Conservation (phyloP, 768 basidiomycete species). For the Leccinum truebloodii region DNA sequence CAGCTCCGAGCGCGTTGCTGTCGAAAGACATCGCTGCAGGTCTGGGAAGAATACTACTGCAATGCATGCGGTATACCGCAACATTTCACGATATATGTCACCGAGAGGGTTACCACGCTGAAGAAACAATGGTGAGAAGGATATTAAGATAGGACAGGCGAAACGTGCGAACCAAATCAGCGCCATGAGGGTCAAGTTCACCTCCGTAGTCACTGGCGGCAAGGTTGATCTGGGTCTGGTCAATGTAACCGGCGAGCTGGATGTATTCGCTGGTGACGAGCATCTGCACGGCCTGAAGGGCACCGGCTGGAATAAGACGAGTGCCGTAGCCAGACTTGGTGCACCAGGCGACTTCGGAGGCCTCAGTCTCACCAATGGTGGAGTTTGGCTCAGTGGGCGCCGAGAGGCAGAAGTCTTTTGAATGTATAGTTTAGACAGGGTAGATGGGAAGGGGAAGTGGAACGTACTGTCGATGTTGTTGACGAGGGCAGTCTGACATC, state of each 20-base stretch:
- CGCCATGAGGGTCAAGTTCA: constrained; percentile 77
- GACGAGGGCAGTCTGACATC: constrained; percentile 67
- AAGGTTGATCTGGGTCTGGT: constrained; percentile 62
- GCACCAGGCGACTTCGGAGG: constrained; percentile 73
- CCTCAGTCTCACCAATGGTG: constrained; percentile 66
- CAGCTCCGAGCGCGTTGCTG: background rate
- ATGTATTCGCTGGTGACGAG: constrained; percentile 58
- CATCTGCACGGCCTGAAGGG: constrained; percentile 65
- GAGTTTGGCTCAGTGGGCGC: constrained; percentile 50
- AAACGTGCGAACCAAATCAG: constrained; percentile 49
- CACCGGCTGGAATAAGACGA: constrained; percentile 65
- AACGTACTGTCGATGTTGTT: constrained; percentile 49
- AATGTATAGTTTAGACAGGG: constrained; percentile 28
- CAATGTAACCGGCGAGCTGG: constrained; percentile 61
- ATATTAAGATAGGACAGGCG: constrained; percentile 10
- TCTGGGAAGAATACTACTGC: background rate
- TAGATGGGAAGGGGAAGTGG: background rate
- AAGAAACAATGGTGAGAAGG: constrained; percentile 7
- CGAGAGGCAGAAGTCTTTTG: constrained; percentile 71
- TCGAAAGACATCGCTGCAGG: background rate
- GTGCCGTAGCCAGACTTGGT: constrained; percentile 64
- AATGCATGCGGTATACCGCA: too few species aligned
- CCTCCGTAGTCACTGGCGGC: constrained; percentile 61
- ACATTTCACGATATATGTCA: constrained; percentile 21
- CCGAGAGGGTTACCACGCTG: constrained; percentile 84